Base-by-base conservation (phyloP, 306 rosid genomes). In the Prunus armeniaca region DNA sequence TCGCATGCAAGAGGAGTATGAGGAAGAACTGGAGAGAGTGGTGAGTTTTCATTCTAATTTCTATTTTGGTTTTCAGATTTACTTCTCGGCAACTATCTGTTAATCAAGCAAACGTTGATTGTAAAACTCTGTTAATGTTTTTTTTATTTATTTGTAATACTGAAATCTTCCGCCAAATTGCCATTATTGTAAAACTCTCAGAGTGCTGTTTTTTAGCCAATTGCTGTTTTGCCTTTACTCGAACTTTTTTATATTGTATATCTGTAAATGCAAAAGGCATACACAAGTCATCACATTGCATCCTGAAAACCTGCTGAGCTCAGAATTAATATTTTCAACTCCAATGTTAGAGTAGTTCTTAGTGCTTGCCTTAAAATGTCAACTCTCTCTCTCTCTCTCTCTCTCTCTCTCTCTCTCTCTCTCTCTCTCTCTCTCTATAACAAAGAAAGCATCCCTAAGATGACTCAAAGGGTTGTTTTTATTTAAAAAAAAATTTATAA, bases 21-120 rank as follows among this genome's bases (percentile, higher is more conserved):
- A 96, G 76, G 98, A 96, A 83, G 99, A 96, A 83, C 79, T 92
- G 94, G 99, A 91, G 77, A 91, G 99, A 82, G 99, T 96, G 80
- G 99, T 92, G 72, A 83, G 96, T 78, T 66, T 76, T 65, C n/a
- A 58, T 34, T 43, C 41, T 34, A 34, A 34, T 34, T 34, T 34
- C 50, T 79, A 8, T 43, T 5, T 19, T 15, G 5, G 13, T 70
- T 70, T 68, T 77, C 20, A 12, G 11, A 28, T 24, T 25, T 56
- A 25, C 2, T 55, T 66, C 3, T 71, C 20, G 3, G 14, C 45
- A 63, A 18, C 45, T 9, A 3, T 17, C 12, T 28, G 19, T 49
- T 50, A 15, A 25, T 47, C 43, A 15, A 14, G 58, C n/a, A 6
- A 49, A 28, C 20, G 14, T 9, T 47, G 43, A 25, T 68, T 12